Conservation (phyloP, 2,329 filamentous ascomycete genomes). For the Ciborinia camelliae region DNA sequence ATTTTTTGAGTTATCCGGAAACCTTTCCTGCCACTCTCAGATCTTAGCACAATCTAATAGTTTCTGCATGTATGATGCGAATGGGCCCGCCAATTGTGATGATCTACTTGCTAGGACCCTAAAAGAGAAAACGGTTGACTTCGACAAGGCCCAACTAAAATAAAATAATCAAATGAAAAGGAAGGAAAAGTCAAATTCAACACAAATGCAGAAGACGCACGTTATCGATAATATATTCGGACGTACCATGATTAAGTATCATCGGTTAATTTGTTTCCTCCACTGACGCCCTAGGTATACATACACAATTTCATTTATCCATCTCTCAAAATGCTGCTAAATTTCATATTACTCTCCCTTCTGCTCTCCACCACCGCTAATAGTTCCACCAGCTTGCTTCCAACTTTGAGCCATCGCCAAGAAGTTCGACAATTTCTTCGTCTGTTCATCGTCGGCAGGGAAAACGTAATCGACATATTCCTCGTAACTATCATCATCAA, state of each 20-base stretch:
- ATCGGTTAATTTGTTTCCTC: neutral
- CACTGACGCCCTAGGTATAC: neutral
- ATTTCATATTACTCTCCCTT: neutral
- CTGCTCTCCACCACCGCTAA: constrained; percentile 12
- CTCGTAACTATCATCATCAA: constrained; percentile 92
- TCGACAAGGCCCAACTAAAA: neutral
- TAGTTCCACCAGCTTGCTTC: constrained; percentile 37
- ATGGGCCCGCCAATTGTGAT: neutral
- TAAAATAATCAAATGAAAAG: neutral
- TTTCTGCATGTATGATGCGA: neutral
- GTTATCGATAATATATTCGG: neutral
- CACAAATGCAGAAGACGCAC: neutral
- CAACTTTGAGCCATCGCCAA: constrained; percentile 83
- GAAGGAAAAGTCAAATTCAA: neutral
- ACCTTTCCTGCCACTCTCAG: neutral
- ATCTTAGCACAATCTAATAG: neutral
- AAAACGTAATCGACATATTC: constrained; percentile 98
- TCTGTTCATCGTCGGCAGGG: constrained; percentile 87
- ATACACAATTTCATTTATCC: neutral
- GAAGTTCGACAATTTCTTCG: constrained; percentile 77
- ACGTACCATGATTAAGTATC: neutral
- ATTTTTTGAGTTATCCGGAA: neutral
- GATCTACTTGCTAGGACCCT: no score
- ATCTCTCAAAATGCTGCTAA: neutral
- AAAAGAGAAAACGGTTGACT: neutral